Base-by-base conservation (phyloP, 192 early-diverging fungal genomes). In the Phlyctochytrium arcticum region DNA sequence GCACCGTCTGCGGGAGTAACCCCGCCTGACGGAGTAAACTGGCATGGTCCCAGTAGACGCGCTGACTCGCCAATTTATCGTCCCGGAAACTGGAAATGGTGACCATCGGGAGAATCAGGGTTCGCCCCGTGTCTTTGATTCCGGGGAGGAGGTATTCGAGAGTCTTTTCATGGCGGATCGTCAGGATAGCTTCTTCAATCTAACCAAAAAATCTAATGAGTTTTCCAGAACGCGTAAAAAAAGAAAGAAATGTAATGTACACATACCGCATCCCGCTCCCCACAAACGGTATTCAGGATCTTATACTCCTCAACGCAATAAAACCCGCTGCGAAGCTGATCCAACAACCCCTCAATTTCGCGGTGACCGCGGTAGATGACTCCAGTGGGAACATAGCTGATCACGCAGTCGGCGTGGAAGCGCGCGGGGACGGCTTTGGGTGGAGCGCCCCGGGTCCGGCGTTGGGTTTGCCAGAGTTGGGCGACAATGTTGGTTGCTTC, bases 11-110 rank as follows among this genome's bases (percentile, higher is more conserved):
- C 17, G 68, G 68, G 9, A 76, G 58, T n/a, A 76, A 12, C 1
- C 73, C 62, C 34, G 75, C 66, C 57, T 82, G 80, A 3, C 68
- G 49, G 23, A 82, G 67, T 34, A 82, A 59, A 4, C 78, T 67
- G 10, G 77, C 80, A 60, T 82, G 80, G 69, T 82, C 80, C 80
- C 80, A 82, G 75, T 82, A 77, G n/a, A 75, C 59, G 10, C 67
- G 55, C 21, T 73, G 50, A 32, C 60, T 54, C 21, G 55, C 47
- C 47, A 66, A 54, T 9, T 50, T 68, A 49, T 69, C 53, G 21
- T 33, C 65, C 36, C 71, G 48, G 54, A 82, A 69, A 46, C 48
- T 53, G 8, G 47, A 48, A 3, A 67, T 65, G 47, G 53, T 68
- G 48, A 67, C 68, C 60, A 75, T 30, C 29, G 77, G 59, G 15